A percentile compares a stretch with the other conserved stretches of the same genome.
Evolutionary conservation across 495 filamentous ascomycete genomes (phyloP).

Genomic region (Neurospora tetraspora): DNA sequence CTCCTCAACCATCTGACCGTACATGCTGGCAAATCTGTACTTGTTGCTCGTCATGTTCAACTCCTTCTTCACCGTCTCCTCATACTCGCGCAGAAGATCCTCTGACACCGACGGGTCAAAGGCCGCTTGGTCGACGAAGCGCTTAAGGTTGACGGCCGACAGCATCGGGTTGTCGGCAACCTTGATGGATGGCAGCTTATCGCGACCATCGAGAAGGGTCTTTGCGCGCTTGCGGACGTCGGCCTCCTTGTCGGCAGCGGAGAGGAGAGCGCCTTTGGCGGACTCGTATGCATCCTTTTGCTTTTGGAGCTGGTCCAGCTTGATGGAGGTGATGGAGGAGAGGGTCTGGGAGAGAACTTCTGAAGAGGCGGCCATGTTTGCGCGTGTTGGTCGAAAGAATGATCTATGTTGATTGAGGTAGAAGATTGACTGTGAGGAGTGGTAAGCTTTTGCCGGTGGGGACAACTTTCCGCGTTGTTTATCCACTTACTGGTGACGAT

Average conservation of each 20-base stretch:
- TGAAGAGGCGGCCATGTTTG: constrained; percentile 18
- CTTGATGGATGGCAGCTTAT: constrained; percentile 13
- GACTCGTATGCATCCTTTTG: constrained; percentile 43
- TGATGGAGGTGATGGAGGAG: constrained; percentile 55
- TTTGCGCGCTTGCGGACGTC: constrained; percentile 21
- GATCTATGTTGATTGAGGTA: background rate
- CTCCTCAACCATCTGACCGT: constrained; percentile 50
- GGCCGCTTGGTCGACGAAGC: constrained; percentile 25
- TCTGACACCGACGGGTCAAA: constrained; percentile 26
- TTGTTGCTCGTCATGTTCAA: constrained; percentile 37
- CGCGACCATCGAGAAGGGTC: constrained; percentile 17
- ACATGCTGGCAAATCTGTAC: constrained; percentile 51
- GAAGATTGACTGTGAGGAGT: background rate
- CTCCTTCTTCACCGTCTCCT: constrained; percentile 28
- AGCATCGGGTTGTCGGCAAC: constrained; percentile 8
- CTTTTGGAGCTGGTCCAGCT: constrained; percentile 50
- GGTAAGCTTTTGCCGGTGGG: background rate
- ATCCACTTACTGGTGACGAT: background rate
- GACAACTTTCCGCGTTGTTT: background rate
- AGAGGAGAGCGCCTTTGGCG: constrained; percentile 25
- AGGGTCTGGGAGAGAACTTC: constrained; percentile 48
- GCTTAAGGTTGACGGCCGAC: constrained; percentile 13
- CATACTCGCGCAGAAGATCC: constrained; percentile 25
- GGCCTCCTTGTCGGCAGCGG: constrained; percentile 16
- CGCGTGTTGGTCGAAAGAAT: background rate